Percentiles rank a stretch among this genome's conserved stretches.
phyloP scores from a whole-genome alignment of 352 stramenopile genomes.

The Phytopythium sindhum region DNA sequence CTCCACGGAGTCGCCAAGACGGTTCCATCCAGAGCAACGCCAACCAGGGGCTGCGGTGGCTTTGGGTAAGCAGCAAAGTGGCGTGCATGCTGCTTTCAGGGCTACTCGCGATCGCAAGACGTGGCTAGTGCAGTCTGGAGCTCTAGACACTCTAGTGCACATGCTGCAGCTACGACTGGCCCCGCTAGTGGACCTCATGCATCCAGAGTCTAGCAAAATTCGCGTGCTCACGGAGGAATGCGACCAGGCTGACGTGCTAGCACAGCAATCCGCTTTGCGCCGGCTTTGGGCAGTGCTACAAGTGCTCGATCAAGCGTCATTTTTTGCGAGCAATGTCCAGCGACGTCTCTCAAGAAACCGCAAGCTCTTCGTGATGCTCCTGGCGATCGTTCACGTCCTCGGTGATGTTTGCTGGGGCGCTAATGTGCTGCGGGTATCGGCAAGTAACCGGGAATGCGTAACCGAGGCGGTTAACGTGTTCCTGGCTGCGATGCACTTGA shows the following conservation, averaged over 20 bases:
- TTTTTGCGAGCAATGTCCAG: constrained; percentile 47
- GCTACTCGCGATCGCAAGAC: not conserved
- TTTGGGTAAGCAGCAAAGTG: not conserved
- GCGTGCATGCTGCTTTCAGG: not conserved
- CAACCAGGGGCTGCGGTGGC: not conserved
- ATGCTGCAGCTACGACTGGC: not conserved
- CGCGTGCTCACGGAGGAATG: not conserved
- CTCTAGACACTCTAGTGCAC: not conserved
- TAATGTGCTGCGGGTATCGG: not conserved
- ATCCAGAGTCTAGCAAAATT: not conserved
- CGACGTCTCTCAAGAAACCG: constrained; percentile 33
- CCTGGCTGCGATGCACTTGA: constrained; percentile 42
- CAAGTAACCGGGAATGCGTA: not conserved
- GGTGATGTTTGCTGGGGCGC: constrained; percentile 34
- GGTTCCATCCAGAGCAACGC: not conserved
- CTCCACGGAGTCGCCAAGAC: not conserved
- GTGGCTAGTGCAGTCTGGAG: not conserved
- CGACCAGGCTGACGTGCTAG: not conserved
- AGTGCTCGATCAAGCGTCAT: constrained; percentile 71
- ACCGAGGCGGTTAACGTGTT: constrained; percentile 35
- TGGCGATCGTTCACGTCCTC: constrained; percentile 36
- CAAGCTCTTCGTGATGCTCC: constrained; percentile 30
- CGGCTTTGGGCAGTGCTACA: constrained; percentile 35
- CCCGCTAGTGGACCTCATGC: not conserved
- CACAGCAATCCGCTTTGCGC: constrained; percentile 24